Conservation (phyloP, 495 filamentous ascomycete species). For the Xylaria telfairii region DNA sequence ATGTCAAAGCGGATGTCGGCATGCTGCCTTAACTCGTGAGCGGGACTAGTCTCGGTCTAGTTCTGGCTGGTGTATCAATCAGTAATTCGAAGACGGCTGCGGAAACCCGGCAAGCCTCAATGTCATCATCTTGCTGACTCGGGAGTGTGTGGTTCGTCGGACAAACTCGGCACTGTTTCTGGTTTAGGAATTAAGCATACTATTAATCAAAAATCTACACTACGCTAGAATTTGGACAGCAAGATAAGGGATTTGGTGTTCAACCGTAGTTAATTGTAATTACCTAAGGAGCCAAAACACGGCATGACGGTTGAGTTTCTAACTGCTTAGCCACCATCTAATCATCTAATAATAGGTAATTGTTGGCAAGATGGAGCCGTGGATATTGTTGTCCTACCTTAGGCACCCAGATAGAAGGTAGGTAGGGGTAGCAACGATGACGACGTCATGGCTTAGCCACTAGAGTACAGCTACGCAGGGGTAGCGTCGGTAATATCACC, state of each 20-base stretch:
- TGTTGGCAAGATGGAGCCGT: not conserved
- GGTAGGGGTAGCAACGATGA: not conserved
- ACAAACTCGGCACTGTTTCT: not conserved
- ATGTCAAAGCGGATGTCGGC: constrained; percentile 12
- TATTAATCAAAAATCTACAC: not conserved
- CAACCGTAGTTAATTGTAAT: too few relatives aligned
- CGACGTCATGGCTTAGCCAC: constrained; percentile 26
- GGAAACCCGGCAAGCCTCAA: not conserved
- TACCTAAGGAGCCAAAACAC: too few relatives aligned
- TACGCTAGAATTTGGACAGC: not conserved
- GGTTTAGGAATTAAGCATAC: not conserved
- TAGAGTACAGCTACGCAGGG: not conserved
- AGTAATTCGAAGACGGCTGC: not conserved
- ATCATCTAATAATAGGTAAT: not conserved
- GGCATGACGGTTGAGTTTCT: not conserved
- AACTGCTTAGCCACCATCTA: not conserved
- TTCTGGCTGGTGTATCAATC: not conserved
- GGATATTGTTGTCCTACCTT: too few relatives aligned
- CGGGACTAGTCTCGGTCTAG: not conserved
- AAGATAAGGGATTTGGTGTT: not conserved
- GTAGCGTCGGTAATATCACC: not conserved
- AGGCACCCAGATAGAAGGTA: too few relatives aligned
- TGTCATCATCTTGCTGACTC: not conserved
- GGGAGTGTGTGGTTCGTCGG: not conserved
- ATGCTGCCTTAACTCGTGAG: constrained; percentile 4